A percentile compares a stretch with the other conserved stretches of the same genome.
Conservation (phyloP, 2,329 filamentous ascomycete genomes). For the Colletotrichum higginsianum region DNA sequence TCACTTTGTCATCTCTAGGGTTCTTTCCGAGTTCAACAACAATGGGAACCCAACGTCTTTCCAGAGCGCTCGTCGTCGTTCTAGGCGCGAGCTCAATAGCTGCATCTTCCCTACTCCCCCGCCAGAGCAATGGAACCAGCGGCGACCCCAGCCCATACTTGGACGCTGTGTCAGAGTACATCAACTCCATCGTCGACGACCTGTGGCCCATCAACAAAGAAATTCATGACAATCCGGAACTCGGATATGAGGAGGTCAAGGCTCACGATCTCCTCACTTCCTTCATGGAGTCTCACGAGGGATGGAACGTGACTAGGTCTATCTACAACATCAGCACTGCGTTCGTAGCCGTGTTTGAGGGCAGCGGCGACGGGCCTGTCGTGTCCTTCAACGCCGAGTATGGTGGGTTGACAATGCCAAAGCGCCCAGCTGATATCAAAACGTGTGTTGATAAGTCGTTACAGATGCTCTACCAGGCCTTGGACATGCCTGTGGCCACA, state of each 20-base stretch:
- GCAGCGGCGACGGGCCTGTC: conserved; percentile 53
- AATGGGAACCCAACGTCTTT: conserved; percentile 13
- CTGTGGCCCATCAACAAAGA: conserved; percentile 57
- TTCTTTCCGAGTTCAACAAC: neutral
- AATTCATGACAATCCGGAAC: conserved; percentile 61
- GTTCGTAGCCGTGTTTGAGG: conserved; percentile 59
- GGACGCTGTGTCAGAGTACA: conserved; percentile 40
- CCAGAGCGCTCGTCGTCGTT: conserved; percentile 16
- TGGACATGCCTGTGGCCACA: conserved; percentile 55
- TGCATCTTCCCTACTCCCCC: conserved; percentile 18
- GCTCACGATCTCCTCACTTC: conserved; percentile 58
- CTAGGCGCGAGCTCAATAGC: conserved; percentile 7
- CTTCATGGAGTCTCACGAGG: conserved; percentile 53
- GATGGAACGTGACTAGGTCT: conserved; percentile 57
- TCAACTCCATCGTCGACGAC: conserved; percentile 41
- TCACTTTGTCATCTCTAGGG: too few relatives aligned
- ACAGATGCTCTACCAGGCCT: conserved; percentile 54
- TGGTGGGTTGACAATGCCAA: conserved; percentile 40
- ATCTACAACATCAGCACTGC: conserved; percentile 60
- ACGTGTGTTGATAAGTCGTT: conserved; percentile 31
- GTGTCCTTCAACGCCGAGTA: conserved; percentile 61
- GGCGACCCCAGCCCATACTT: conserved; percentile 26
- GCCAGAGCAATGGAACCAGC: conserved; percentile 20
- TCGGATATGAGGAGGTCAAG: conserved; percentile 59
- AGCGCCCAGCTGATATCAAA: neutral